Conservation (phyloP, 2,329 filamentous ascomycete species). For the Aspergillus terreus region DNA sequence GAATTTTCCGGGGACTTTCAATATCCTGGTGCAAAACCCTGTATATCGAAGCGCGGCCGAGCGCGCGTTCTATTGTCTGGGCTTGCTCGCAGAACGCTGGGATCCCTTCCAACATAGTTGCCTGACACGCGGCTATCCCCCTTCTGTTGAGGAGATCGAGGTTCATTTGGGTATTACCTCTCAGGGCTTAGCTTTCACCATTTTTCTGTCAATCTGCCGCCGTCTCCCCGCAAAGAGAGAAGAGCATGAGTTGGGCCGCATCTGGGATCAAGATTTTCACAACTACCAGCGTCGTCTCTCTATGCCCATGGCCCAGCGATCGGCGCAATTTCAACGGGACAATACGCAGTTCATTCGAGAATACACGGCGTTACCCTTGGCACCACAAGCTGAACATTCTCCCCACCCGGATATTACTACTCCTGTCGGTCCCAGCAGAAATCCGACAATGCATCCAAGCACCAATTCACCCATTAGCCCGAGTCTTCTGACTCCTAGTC, state of each 20-base stretch:
- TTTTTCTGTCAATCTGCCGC: conserved; percentile 44
- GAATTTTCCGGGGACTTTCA: conserved; percentile 43
- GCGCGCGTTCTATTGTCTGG: conserved; percentile 46
- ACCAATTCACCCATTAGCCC: background rate
- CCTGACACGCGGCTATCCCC: conserved; percentile 45
- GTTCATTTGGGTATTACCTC: conserved; percentile 49
- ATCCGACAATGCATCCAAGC: too few relatives aligned
- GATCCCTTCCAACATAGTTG: conserved; percentile 29
- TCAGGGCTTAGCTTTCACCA: conserved; percentile 49
- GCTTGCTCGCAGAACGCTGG: conserved; percentile 44
- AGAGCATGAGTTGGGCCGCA: conserved; percentile 13
- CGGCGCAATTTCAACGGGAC: conserved; percentile 9
- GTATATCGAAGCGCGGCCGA: conserved; percentile 30
- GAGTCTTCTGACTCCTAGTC: background rate
- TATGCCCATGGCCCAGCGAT: background rate
- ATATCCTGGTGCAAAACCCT: conserved; percentile 25
- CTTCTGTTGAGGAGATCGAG: conserved; percentile 55
- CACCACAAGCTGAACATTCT: too few relatives aligned
- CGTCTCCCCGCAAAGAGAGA: conserved; percentile 16
- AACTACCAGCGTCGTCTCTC: conserved; percentile 16
- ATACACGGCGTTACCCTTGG: conserved; percentile 13
- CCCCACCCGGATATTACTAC: too few relatives aligned
- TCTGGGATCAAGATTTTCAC: conserved; percentile 18
- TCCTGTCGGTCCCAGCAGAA: too few relatives aligned
- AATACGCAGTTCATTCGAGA: conserved; percentile 11